Evolutionary conservation across 805 yeast species (phyloP).

Genomic region (Candida ficus): DNA sequence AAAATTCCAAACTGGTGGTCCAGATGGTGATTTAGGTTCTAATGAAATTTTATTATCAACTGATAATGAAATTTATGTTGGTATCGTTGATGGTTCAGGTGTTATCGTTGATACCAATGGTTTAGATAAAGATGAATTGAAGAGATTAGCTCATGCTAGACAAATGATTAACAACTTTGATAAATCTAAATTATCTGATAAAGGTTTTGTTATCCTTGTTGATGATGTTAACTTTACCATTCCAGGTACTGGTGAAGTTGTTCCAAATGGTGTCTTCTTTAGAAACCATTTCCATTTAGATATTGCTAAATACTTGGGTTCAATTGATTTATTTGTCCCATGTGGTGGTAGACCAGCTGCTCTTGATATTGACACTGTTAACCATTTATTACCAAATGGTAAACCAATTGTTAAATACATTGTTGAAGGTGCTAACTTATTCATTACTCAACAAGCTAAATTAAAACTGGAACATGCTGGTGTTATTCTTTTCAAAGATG

Average conservation of each 20-base stretch:
- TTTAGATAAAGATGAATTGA: constrained; percentile 70
- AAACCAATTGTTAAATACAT: constrained; percentile 76
- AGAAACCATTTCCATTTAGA: constrained; percentile 87
- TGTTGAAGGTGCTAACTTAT: constrained; percentile 97
- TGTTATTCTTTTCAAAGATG: constrained; percentile 84
- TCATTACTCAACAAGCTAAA: constrained; percentile 92
- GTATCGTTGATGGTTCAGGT: constrained; percentile 93
- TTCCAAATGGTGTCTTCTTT: constrained; percentile 82
- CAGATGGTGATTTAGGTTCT: constrained; percentile 96
- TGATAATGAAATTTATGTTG: constrained; percentile 73
- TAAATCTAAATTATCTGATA: constrained; percentile 54
- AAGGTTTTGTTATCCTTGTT: constrained; percentile 79
- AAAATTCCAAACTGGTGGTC: constrained; percentile 97
- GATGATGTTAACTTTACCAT: constrained; percentile 77
- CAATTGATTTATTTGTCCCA: constrained; percentile 85
- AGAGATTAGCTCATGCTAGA: constrained; percentile 73
- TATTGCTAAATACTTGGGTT: constrained; percentile 55
- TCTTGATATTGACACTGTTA: constrained; percentile 79
- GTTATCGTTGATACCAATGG: constrained; percentile 91
- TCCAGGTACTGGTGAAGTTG: constrained; percentile 64
- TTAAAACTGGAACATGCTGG: constrained; percentile 83
- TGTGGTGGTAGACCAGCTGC: constrained; percentile 99
- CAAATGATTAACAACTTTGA: constrained; percentile 70
- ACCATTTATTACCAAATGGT: constrained; percentile 68
- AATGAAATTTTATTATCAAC: constrained; percentile 87